Evolutionary conservation across 2,329 filamentous ascomycete genomes (phyloP).

Genomic region (Graphilbum sp.): DNA sequence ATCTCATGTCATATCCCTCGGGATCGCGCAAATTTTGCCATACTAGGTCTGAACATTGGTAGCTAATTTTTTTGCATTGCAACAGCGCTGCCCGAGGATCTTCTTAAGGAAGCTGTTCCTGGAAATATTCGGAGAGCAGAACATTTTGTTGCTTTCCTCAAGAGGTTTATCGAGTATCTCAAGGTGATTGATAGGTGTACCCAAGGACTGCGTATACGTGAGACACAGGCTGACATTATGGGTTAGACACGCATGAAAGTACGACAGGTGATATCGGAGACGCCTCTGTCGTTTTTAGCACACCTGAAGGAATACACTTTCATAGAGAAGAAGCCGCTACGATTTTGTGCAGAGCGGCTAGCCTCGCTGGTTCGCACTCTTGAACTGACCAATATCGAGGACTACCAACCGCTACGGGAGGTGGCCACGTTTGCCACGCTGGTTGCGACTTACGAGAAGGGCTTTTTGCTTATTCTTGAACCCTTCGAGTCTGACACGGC

Average conservation of each 20-base stretch:
- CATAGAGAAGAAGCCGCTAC: conserved; percentile 87
- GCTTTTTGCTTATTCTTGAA: conserved; percentile 90
- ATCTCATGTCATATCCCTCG: no score
- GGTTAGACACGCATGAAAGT: conserved; percentile 99
- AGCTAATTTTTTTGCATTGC: no score
- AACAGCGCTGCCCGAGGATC: conserved; percentile 68
- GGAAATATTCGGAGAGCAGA: conserved; percentile 93
- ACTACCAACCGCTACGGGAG: conserved; percentile 92
- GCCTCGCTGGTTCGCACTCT: conserved; percentile 89
- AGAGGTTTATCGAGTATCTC: conserved; percentile 93
- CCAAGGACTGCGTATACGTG: no score
- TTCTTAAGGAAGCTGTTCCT: conserved; percentile 88
- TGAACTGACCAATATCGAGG: conserved; percentile 93
- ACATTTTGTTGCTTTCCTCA: conserved; percentile 88
- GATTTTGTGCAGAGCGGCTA: conserved; percentile 87
- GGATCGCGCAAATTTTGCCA: no score
- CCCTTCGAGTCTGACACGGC: conserved; percentile 92
- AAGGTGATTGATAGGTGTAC: conserved; percentile 40
- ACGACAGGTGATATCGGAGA: conserved; percentile 91
- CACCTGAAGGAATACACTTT: conserved; percentile 94
- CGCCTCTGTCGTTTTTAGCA: conserved; percentile 78
- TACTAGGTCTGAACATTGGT: no score
- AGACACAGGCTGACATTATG: neutral
- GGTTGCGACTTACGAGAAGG: conserved; percentile 91
- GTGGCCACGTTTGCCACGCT: conserved; percentile 95